These are phyloP conservation scores for Bocquillonia castaneifolia DNA, from an alignment of 441 rosid species.

Conservation along the genomic window DNA sequence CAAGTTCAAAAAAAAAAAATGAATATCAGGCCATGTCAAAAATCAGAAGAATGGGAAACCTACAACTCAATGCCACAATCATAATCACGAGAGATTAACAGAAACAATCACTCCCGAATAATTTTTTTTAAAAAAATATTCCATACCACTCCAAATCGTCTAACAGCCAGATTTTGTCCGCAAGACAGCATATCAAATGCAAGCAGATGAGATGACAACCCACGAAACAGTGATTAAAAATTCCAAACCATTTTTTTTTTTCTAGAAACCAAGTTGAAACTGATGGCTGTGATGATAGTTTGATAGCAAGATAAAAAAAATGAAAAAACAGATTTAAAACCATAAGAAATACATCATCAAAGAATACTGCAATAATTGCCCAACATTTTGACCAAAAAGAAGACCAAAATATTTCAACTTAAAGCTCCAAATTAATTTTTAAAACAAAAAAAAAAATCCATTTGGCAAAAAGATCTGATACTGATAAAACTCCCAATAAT, in stretches of 20 bases:
- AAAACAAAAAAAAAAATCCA: too few relatives aligned
- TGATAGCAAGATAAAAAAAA: not conserved
- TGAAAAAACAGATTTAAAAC: too few relatives aligned
- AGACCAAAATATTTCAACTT: too few relatives aligned
- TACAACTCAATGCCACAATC: not conserved
- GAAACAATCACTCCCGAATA: not conserved
- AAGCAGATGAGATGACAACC: not conserved
- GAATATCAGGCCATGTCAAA: not conserved
- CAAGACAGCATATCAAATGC: not conserved
- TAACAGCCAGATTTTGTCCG: not conserved
- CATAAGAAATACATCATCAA: too few relatives aligned
- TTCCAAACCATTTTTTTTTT: not conserved
- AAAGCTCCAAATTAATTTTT: too few relatives aligned
- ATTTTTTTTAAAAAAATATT: not conserved
- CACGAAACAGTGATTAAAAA: not conserved
- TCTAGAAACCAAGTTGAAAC: too few relatives aligned
- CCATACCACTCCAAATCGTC: not conserved
- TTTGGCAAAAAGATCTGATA: too few relatives aligned
- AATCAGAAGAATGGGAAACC: not conserved
- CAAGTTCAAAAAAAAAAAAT: too few relatives aligned
- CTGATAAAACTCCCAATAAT: too few relatives aligned
- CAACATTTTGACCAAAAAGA: too few relatives aligned
- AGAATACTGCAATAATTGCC: too few relatives aligned
- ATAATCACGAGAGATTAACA: not conserved
- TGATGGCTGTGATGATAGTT: too few relatives aligned